Base-by-base conservation (phyloP, 108 stramenopile species). In the Tribonema minus region DNA sequence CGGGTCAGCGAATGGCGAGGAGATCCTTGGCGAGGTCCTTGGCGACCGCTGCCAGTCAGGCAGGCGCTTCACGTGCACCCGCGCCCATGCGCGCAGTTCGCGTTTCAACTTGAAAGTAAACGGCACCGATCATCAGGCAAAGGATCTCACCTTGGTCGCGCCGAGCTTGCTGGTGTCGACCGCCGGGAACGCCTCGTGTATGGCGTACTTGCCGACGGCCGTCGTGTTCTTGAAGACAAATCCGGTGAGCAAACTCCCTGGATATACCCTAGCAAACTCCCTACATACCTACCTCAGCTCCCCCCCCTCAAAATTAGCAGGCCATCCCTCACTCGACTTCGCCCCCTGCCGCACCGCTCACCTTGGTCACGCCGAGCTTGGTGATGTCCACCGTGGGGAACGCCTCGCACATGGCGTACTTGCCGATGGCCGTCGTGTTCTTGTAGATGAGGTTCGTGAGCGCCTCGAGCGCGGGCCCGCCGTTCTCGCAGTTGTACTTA, bases 401-500 rank as follows among this genome's bases (percentile, higher is more conserved):
- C 54, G 92, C 92, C 33, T 78, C 76, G 86, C 92, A 94, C 37
- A 93, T 95, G 78, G 91, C 92, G 92, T 93, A 93, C 61, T 69
- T 76, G 81, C 91, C 88, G 83, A 99, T 95, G 39, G 88, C 83
- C 38, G 81, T 89, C 5, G 99, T 95, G 73, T 91, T 88, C 62
- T 79, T 84, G 88, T 92, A 96, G 41, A 98, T 98, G 37, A 84
- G 89, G 68, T 92, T 79, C 34, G 97, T 99, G 59, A 98, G 78
- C 70, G 83, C 78, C 70, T 97, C 99, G 12, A 94, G 93, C 37
- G 97, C 99, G 30, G 99, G 97, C 39, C 96, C 94, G 54, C 99
- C 99, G 86, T 96, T 95, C 76, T 94, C 94, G 67, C 92, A 92
- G 88, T 99, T 99, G 94, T 98, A 99, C 81, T 84, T 79, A 61